phyloP scores from a whole-genome alignment of 306 rosid species.

The Alnus rubra region DNA sequence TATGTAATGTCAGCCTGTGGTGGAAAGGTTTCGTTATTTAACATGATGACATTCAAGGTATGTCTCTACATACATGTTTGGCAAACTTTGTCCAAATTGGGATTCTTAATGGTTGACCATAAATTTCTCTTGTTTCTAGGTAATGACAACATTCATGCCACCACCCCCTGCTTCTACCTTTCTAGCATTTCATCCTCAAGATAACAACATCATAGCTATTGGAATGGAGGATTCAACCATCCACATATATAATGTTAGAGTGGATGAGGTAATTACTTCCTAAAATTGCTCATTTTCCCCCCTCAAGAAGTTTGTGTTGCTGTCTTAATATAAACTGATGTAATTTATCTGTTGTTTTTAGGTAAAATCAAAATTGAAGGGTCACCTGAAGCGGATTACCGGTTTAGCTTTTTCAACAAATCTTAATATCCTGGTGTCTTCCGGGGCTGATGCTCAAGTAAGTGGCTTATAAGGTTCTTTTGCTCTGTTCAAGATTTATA shows the following conservation, averaged over 20 bases:
- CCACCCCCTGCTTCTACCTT: slow-evolving; percentile 82
- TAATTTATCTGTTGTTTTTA: slow-evolving; percentile 28
- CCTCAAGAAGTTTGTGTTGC: slow-evolving; percentile 4
- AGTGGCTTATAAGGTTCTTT: slow-evolving; percentile 26
- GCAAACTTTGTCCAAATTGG: slow-evolving; percentile 14
- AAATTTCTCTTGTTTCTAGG: slow-evolving; percentile 46
- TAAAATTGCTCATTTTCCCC: slow-evolving; percentile 3
- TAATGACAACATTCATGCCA: slow-evolving; percentile 80
- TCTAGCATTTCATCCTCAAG: slow-evolving; percentile 81
- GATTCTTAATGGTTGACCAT: slow-evolving; percentile 26
- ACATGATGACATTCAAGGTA: slow-evolving; percentile 87
- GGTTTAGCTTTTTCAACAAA: slow-evolving; percentile 81
- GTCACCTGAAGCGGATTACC: slow-evolving; percentile 75
- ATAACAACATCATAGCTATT: slow-evolving; percentile 90
- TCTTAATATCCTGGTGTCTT: slow-evolving; percentile 76
- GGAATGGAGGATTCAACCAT: slow-evolving; percentile 93
- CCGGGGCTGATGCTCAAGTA: slow-evolving; percentile 90
- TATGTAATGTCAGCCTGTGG: slow-evolving; percentile 90
- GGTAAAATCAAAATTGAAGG: slow-evolving; percentile 82
- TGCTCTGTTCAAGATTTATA: slow-evolving; percentile 24
- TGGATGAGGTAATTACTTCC: slow-evolving; percentile 64
- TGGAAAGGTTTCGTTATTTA: slow-evolving; percentile 79
- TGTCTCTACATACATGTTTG: slow-evolving; percentile 3
- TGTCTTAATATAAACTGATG: slow-evolving; percentile 24
- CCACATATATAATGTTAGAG: slow-evolving; percentile 74